Base-by-base conservation (phyloP, 2,329 filamentous ascomycete species). In the Fusarium coicis region DNA sequence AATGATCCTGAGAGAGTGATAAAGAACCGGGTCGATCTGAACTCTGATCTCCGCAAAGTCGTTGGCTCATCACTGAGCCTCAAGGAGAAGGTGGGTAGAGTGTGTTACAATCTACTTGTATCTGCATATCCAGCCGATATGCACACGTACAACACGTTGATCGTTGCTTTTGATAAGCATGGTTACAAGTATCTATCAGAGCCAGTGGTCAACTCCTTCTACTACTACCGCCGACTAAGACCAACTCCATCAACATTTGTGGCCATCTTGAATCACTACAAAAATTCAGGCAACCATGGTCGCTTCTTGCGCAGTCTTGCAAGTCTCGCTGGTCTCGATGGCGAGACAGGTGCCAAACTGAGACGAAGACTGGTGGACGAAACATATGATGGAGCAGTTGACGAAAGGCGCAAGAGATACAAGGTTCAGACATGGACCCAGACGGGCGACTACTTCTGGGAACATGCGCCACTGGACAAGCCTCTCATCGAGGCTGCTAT, bases 71-170 rank as follows among this genome's bases (percentile, higher is more conserved):
- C 72, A 4, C 70, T 81, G 10, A 62, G 58, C 34, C 63, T 80
- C 10, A 81, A 79, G 58, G 81, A 84, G 58, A 81, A 75, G 61
- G 77, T 84, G 34, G 82, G 81, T 44, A 78, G 79, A 43, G 83
- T 90, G 58, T 90, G 88, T 80, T 91, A 91, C 80, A 94, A 93
- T 77, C 82, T 96, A 7, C 85, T 94, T 21, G 83, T 89, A 7
- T 90, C 89, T 5, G 80, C 86, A 4, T 84, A 88, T 23, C 88
- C 90, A 1, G 92, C 93, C 1, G 89, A 89, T 69, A 87, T 93
- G 40, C 85, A 90, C 72, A 94, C 91, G 7, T 94, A 91, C 83
- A 95, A 95, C 77, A 86, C 87, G 18, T 85, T 96, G 32, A 87
- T 96, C 6, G 80, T 88, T n/a, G 88, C 89, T n/a, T 90, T 96